phyloP scores from a whole-genome alignment of 176 grass and related monocot genomes.

The Puya raimondii region DNA sequence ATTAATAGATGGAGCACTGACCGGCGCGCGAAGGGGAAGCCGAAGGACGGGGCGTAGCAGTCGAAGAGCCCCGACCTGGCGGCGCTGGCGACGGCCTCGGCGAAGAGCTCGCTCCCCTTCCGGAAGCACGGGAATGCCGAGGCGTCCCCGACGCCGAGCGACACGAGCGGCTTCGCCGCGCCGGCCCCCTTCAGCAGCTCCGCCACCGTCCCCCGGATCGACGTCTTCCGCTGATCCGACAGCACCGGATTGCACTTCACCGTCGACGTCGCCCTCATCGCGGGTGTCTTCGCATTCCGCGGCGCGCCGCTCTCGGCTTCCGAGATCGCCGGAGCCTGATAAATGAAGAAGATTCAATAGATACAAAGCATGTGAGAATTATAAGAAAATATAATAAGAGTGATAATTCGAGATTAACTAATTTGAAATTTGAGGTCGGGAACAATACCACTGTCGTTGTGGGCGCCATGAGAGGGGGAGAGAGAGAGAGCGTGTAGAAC shows the following conservation, averaged over 20 bases:
- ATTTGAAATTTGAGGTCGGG: too few species aligned
- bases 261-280: not conserved
- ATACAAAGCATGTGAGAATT: too few species aligned
- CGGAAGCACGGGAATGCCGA: constrained; percentile 60
- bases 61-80: constrained; percentile 46
- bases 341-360: too few species aligned
- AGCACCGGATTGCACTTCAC: constrained; percentile 60
- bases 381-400: too few species aligned
- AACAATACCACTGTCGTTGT: too few species aligned
- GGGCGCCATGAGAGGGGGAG: too few species aligned
- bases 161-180: constrained; percentile 35
- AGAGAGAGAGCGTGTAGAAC: too few species aligned
- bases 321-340: not conserved
- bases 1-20: constrained; percentile 32
- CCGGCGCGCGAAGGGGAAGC: constrained; percentile 61
- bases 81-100: constrained; percentile 29
- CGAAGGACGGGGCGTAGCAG: constrained; percentile 72
- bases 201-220: constrained; percentile 59
- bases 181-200: constrained; percentile 30
- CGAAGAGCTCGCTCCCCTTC: constrained; percentile 39
- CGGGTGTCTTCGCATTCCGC: not conserved
- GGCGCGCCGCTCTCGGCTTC: not conserved
- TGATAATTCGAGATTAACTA: too few species aligned
- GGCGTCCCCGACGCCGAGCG: constrained; percentile 85
- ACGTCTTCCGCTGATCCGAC: constrained; percentile 34